Conservation (phyloP, 345 rosid species). For the Gossypium anomalum region DNA sequence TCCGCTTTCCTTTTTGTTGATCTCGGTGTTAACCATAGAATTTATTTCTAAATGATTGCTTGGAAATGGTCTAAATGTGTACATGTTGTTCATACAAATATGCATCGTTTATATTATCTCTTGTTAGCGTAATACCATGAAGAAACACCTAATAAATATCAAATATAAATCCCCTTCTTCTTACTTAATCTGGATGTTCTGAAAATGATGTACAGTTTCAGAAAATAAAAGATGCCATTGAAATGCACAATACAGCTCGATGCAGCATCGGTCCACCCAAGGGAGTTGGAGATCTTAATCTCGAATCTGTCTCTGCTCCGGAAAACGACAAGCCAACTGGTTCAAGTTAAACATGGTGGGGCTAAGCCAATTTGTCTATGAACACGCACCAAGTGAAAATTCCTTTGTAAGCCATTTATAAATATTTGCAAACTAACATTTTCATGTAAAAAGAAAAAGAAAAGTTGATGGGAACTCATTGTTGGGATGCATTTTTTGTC, state of each 20-base stretch:
- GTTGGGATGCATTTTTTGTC: conserved; percentile 1
- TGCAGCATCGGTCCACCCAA: conserved; percentile 65
- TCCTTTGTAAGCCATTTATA: not conserved
- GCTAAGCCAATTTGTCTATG: conserved; percentile 13
- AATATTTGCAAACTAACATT: not conserved
- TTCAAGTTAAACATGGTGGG: conserved; percentile 26
- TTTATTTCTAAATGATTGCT: not conserved
- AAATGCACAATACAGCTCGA: conserved; percentile 59
- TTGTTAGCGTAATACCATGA: not conserved
- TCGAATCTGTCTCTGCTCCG: conserved; percentile 39
- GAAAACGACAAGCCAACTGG: conserved; percentile 37
- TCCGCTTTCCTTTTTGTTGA: not conserved
- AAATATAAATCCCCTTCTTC: not conserved
- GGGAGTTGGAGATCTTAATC: conserved; percentile 55
- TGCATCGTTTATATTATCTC: not conserved
- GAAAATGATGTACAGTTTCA: conserved; percentile 59
- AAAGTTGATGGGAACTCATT: not conserved
- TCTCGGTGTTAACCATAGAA: not conserved
- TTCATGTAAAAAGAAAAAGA: not conserved
- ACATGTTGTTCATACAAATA: not conserved
- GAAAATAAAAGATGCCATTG: conserved; percentile 80
- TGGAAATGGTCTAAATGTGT: not conserved
- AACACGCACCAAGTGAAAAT: not conserved
- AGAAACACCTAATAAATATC: not conserved
- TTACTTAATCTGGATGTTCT: not conserved